Evolutionary conservation across 2,329 filamentous ascomycete genomes (phyloP).

Genomic region (Ambrosiella xylebori): DNA sequence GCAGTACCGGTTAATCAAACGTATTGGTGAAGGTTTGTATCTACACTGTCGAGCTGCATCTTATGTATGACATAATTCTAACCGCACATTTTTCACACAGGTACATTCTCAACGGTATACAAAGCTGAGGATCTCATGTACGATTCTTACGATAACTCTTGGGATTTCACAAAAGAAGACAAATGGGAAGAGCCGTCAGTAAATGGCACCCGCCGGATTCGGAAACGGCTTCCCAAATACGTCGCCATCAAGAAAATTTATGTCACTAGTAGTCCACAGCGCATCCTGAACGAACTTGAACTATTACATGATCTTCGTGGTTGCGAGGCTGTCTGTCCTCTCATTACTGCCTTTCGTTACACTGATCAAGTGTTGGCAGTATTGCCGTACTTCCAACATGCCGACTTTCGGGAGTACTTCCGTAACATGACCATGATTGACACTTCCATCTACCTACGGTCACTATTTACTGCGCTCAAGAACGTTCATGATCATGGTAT

Average conservation of each 20-base stretch:
- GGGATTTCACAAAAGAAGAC: constrained; percentile 58
- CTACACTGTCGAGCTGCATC: background rate
- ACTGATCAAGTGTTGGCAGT: constrained; percentile 92
- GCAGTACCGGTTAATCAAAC: constrained; percentile 79
- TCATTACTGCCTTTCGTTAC: constrained; percentile 92
- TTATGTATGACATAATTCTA: constrained; percentile 12
- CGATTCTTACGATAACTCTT: constrained; percentile 65
- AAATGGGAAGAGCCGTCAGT: constrained; percentile 46
- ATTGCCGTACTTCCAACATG: constrained; percentile 86
- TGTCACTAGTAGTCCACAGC: constrained; percentile 82
- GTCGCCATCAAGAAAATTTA: constrained; percentile 99
- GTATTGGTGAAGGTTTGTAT: constrained; percentile 75
- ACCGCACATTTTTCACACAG: constrained; percentile 28
- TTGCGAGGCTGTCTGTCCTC: constrained; percentile 72
- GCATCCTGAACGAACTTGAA: constrained; percentile 93
- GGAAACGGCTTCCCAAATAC: constrained; percentile 40
- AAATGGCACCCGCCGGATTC: constrained; percentile 26
- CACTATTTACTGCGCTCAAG: constrained; percentile 67
- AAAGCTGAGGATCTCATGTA: constrained; percentile 91
- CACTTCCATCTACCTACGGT: constrained; percentile 77
- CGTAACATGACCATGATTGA: constrained; percentile 72
- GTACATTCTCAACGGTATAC: constrained; percentile 97
- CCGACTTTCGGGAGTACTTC: constrained; percentile 90
- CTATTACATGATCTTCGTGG: constrained; percentile 73
- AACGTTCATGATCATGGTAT: constrained; percentile 74